Evolutionary conservation across 2,329 filamentous ascomycete species (phyloP).

Genomic region (Fusarium sp.): DNA sequence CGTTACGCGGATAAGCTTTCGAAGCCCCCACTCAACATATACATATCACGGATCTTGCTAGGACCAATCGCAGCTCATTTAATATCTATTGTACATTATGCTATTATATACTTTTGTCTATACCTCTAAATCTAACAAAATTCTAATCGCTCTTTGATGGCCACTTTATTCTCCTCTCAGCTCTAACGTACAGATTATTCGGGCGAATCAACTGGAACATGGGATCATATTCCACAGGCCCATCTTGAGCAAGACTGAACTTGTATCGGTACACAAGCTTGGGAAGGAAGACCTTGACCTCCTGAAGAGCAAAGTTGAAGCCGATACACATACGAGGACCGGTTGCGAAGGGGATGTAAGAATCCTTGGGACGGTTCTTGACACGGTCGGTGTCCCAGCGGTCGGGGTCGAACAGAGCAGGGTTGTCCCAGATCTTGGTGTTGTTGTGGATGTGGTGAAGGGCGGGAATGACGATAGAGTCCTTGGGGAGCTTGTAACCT

Average conservation of each 20-base stretch:
- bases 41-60: not conserved
- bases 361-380: slow-evolving; percentile 61
- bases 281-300: slow-evolving; percentile 68
- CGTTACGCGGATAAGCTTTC: not conserved
- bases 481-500: slow-evolving; percentile 66
- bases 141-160: slow-evolving; percentile 48
- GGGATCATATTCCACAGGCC: slow-evolving; percentile 67
- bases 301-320: slow-evolving; percentile 72
- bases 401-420: slow-evolving; percentile 67
- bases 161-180: slow-evolving; percentile 62
- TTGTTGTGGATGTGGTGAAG: slow-evolving; percentile 66
- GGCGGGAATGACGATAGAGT: slow-evolving; percentile 64
- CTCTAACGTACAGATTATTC: slow-evolving; percentile 64
- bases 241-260: slow-evolving; percentile 63
- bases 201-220: slow-evolving; percentile 69
- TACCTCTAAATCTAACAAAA: not conserved
- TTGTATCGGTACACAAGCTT: slow-evolving; percentile 70
- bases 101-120: slow-evolving; percentile 31
- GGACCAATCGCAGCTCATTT: not conserved
- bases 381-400: slow-evolving; percentile 67
- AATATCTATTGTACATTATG: slow-evolving; percentile 22
- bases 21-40: not conserved
- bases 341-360: slow-evolving; percentile 69
- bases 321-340: slow-evolving; percentile 70
- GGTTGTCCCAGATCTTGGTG: slow-evolving; percentile 67